Evolutionary conservation across 2,329 filamentous ascomycete species (phyloP), one percentile per base, ranked within the genome.

Genomic region (Chaetomium sp.): DNA sequence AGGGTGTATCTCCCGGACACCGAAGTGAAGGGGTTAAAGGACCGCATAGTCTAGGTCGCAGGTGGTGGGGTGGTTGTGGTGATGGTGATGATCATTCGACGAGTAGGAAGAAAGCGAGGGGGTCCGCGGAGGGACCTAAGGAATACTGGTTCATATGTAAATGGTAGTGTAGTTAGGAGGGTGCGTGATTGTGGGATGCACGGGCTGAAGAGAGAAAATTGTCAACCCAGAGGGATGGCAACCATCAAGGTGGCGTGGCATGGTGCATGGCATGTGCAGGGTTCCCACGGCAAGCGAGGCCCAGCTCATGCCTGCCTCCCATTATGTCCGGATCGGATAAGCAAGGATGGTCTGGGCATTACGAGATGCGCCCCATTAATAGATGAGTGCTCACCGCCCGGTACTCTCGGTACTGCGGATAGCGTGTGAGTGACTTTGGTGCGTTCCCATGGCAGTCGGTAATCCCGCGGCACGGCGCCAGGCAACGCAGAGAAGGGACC

Each of bases 21-120:
- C 49, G 81, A 79, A 23, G 79, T 79, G 70, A 87, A 85, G 54
- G 83, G 82, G 63, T 85, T 85, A 69, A 86, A 84, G 29, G 81
- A 83, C 66, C 82, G 82, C 83, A 86, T 86, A 70, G 73, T 78
- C 67, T 63, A 31, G 57, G 53, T 23, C 5, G 38, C 4, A 45
- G 35, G 58, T 25, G 16, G n/a, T 45, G n/a, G 47, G 38, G 23
- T 16, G 12, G 23, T 23, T 42, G 59, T 45, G 45, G 38, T 21
- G 49, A 50, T 31, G 25, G 56, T 29, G 8, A 16, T 55, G 47
- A 4, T 38, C 9, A 23, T 35, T 35, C 29, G 54, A 42, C 63
- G 45, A 61, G 55, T 59, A 60, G n/a, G 50, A 60, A 55, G 58
- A 49, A 45, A 47, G 57, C 49, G 57, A 64, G 47, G 33, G 56